These are phyloP conservation scores for Astragalus membranaceus DNA, from an alignment of 306 rosid genomes.

Conservation along the genomic window DNA sequence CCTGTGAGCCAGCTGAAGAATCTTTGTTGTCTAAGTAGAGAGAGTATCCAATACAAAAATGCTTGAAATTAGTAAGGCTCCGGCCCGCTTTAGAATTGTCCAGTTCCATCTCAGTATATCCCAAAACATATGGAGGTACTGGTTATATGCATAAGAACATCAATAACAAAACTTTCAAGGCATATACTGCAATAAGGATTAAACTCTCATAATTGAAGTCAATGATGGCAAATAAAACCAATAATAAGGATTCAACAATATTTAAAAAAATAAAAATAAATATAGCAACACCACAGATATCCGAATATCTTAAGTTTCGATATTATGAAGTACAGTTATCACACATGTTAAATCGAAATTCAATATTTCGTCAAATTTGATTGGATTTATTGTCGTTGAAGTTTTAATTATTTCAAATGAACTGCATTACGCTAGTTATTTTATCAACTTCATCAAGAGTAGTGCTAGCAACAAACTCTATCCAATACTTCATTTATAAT, in stretches of 20 bases:
- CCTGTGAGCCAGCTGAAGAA: conserved; percentile 39
- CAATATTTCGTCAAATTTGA: background rate
- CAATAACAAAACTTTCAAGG: conserved; percentile 14
- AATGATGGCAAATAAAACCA: background rate
- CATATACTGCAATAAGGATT: background rate
- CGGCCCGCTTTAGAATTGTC: conserved; percentile 75
- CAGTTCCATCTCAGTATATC: conserved; percentile 54
- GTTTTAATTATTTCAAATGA: background rate
- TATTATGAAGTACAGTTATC: too few relatives aligned
- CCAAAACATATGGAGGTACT: conserved; percentile 71
- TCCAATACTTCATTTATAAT: too few relatives aligned
- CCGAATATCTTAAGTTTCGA: too few relatives aligned
- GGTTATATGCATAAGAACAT: conserved; percentile 25
- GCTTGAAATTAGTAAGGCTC: conserved; percentile 63
- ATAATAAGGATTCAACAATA: background rate
- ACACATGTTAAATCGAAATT: too few relatives aligned
- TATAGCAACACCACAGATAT: background rate
- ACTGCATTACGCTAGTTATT: background rate
- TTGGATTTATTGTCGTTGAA: background rate
- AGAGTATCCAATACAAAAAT: conserved; percentile 87
- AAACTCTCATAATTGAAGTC: background rate
- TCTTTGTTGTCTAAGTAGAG: conserved; percentile 64
- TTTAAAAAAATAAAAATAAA: background rate
- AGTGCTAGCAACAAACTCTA: too few relatives aligned
- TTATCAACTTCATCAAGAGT: too few relatives aligned